Conservation (phyloP, 306 rosid species). For the Begonia masoniana region DNA sequence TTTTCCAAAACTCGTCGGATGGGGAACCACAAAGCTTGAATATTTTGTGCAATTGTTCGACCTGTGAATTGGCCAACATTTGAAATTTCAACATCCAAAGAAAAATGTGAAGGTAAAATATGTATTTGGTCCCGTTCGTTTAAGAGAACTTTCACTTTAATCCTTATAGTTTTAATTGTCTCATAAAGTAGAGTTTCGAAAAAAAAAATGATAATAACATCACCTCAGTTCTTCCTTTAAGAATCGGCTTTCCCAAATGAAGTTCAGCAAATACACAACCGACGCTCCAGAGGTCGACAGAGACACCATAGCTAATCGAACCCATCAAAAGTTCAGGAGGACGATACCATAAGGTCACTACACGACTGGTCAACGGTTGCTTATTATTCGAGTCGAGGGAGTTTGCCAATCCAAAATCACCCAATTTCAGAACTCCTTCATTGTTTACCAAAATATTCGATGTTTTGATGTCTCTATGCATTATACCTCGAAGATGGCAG, state of each 20-base stretch:
- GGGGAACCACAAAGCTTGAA: conserved; percentile 95
- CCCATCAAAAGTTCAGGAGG: conserved; percentile 99
- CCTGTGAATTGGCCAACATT: conserved; percentile 22
- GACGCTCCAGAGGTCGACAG: conserved; percentile 93
- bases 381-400: conserved; percentile 37
- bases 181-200: no score
- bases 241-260: conserved; percentile 61
- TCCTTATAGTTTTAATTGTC: no score
- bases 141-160: no score
- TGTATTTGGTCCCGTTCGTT: no score
- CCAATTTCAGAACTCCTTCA: conserved; percentile 79
- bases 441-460: conserved; percentile 86
- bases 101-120: no score
- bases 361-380: conserved; percentile 75
- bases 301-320: conserved; percentile 66
- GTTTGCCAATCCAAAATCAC: conserved; percentile 94
- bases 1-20: conserved; percentile 80
- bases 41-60: conserved; percentile 90
- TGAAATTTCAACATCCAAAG: no score
- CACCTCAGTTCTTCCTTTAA: conserved; percentile 98
- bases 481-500: conserved; percentile 83
- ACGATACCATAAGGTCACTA: conserved; percentile 94
- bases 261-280: conserved; percentile 96
- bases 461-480: conserved; percentile 85
- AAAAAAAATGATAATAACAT: background rate